Evolutionary conservation across 371 early-diverging fungal genomes (phyloP), one percentile per base, ranked within the genome.

Genomic region (Rhizopus sp.): DNA sequence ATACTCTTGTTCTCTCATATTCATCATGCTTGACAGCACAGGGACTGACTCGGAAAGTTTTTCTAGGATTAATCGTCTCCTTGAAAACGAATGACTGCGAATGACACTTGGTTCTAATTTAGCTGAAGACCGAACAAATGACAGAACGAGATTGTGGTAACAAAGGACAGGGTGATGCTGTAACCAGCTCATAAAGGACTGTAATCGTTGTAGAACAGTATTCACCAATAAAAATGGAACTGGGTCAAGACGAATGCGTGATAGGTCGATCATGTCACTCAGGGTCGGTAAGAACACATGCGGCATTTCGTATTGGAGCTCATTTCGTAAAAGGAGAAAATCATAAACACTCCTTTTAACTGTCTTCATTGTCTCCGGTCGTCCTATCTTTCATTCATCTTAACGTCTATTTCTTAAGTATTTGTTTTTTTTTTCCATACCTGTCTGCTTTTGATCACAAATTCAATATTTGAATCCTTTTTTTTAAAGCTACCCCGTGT

Each of bases 281-380:
- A 82, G 63, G 3, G 78, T 73, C 0, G 82, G 82, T 16, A 82
- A 65, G 52, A 75, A 77, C 0, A 66, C 40, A 50, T 82, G 80
- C 0, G 82, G 80, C 12, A 56, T 44, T 58, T 82, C 82, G 13
- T 72, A 53, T 8, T 73, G 32, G 38, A 78, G 35, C 16, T 71
- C 66, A 39, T 75, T 57, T 5, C 75, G 61, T 17, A 82, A 53
- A 33, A 75, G 67, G 47, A 62, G 42, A 57, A 82, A 82, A 30
- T 82, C 82, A 13, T 75, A 66, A 37, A 77, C 30, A n/a, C 65
- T 63, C 40, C 82, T 60, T 29, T 68, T 59, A 56, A 78, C 73
- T 2, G 72, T 73, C 16, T 60, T 62, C 50, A 75, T 70, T 35
- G 64, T 62, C 15, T 64, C 55, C 15, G 58, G 55, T 40, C 57